Conservation (phyloP, 495 filamentous ascomycete genomes). For the Melanomma pulvis-pyrius region DNA sequence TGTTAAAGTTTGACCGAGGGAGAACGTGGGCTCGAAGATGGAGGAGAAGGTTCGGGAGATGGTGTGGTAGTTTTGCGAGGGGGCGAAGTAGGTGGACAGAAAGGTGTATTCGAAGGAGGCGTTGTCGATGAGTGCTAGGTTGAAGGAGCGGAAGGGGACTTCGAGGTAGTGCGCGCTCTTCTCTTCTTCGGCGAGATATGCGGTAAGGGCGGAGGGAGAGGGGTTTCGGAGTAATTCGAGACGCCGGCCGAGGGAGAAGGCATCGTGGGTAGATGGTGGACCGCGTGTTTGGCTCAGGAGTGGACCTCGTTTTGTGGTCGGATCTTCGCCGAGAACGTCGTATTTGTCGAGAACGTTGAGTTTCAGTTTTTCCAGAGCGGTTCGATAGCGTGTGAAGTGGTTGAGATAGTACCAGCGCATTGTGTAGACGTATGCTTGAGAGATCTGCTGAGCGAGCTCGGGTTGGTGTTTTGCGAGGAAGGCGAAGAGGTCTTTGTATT, state of each 20-base stretch:
- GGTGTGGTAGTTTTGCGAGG: slow-evolving; percentile 56
- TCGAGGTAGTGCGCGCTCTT: slow-evolving; percentile 84
- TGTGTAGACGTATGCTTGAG: slow-evolving; percentile 93
- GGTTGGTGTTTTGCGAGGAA: slow-evolving; percentile 82
- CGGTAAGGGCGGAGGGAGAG: slow-evolving; percentile 72
- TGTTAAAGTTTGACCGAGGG: slow-evolving; percentile 74
- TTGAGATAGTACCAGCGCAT: slow-evolving; percentile 98
- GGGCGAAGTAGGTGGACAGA: slow-evolving; percentile 83
- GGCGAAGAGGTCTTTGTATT: slow-evolving; percentile 80
- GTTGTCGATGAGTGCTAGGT: slow-evolving; percentile 91
- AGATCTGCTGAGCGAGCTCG: slow-evolving; percentile 80
- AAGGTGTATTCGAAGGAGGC: slow-evolving; percentile 94
- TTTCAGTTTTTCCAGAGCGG: slow-evolving; percentile 80
- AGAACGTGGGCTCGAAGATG: slow-evolving; percentile 84
- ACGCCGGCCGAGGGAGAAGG: slow-evolving; percentile 83
- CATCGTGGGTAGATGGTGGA: slow-evolving; percentile 73
- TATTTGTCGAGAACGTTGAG: slow-evolving; percentile 79
- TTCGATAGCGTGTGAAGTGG: slow-evolving; percentile 86
- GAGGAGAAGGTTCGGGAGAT: slow-evolving; percentile 71
- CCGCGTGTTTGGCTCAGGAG: slow-evolving; percentile 40
- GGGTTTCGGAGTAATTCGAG: slow-evolving; percentile 74
- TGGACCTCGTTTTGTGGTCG: slow-evolving; percentile 49
- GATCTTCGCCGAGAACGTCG: slow-evolving; percentile 81
- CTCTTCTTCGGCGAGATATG: slow-evolving; percentile 87
- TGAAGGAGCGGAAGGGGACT: slow-evolving; percentile 88